Evolutionary conservation across 495 filamentous ascomycete species (phyloP).

Genomic region (Hyaloscypha bicolor): DNA sequence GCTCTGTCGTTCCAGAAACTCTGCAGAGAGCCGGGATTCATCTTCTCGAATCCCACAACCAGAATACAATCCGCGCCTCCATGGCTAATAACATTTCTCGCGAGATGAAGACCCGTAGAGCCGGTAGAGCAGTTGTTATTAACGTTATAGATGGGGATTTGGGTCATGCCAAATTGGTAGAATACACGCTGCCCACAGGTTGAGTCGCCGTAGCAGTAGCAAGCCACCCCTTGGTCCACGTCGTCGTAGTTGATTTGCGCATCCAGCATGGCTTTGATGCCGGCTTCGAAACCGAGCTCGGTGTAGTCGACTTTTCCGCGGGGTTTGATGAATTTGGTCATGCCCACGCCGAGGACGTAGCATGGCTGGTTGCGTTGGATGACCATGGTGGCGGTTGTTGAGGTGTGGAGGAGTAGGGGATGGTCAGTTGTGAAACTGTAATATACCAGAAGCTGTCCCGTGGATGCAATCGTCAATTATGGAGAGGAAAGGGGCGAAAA

Average conservation of each 20-base stretch:
- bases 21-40: slow-evolving; percentile 87
- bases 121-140: slow-evolving; percentile 99
- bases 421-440: not conserved
- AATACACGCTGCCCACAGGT: slow-evolving; percentile 97
- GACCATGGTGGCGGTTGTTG: slow-evolving; percentile 27
- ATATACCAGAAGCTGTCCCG: not conserved
- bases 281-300: slow-evolving; percentile 92
- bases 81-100: slow-evolving; percentile 73
- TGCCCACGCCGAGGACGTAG: slow-evolving; percentile 96
- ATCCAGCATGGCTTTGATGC: slow-evolving; percentile 93
- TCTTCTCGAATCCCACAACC: slow-evolving; percentile 97
- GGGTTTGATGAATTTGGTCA: slow-evolving; percentile 99
- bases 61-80: slow-evolving; percentile 84
- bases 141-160: slow-evolving; percentile 94
- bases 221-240: slow-evolving; percentile 93
- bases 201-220: slow-evolving; percentile 95
- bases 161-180: slow-evolving; percentile 97
- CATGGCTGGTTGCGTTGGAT: slow-evolving; percentile 33
- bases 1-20: slow-evolving; percentile 77
- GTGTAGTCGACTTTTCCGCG: slow-evolving; percentile 88
- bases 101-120: slow-evolving; percentile 84
- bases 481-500: not conserved
- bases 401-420: not conserved
- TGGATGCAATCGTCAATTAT: not conserved
- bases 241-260: slow-evolving; percentile 96